Percentiles rank a stretch among this genome's conserved stretches.
These are phyloP conservation scores for Alternaria ventricosa DNA, from an alignment of 2,329 filamentous ascomycete genomes.

Conservation along the genomic window DNA sequence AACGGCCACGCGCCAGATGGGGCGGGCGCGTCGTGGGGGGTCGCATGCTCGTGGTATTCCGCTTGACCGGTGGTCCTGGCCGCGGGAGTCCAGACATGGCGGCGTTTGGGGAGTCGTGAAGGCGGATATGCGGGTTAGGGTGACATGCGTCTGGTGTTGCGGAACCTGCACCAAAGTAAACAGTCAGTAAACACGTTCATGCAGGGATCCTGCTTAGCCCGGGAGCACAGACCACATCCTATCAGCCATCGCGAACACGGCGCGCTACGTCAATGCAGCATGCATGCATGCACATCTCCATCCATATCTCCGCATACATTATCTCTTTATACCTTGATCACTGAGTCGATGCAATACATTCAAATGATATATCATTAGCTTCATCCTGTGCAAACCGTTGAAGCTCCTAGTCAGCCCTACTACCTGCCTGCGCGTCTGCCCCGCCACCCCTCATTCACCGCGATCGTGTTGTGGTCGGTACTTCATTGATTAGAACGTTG, in stretches of 20 bases:
- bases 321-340: neutral
- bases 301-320: neutral
- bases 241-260: slow-evolving; percentile 2
- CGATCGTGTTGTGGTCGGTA: neutral
- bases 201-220: slow-evolving; percentile 3
- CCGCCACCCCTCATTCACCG: slow-evolving; percentile 21
- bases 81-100: slow-evolving; percentile 63
- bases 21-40: slow-evolving; percentile 61
- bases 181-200: slow-evolving; percentile 24
- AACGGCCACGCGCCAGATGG: slow-evolving; percentile 59
- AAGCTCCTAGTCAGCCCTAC: neutral
- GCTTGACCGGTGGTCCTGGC: slow-evolving; percentile 59
- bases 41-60: slow-evolving; percentile 58
- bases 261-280: slow-evolving; percentile 15
- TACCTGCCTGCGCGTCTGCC: slow-evolving; percentile 7
- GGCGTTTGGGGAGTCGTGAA: slow-evolving; percentile 20
- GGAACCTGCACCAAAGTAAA: slow-evolving; percentile 24
- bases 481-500: neutral
- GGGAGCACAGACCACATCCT: slow-evolving; percentile 1
- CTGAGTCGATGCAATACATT: neutral
- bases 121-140: slow-evolving; percentile 24
- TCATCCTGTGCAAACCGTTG: neutral
- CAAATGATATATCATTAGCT: neutral
- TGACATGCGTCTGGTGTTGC: slow-evolving; percentile 12
- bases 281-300: slow-evolving; percentile 1